Percentiles rank a stretch among this genome's conserved stretches.
Evolutionary conservation across 2,329 filamentous ascomycete species (phyloP).

Genomic region (Coniosporium tulheliwenetii): DNA sequence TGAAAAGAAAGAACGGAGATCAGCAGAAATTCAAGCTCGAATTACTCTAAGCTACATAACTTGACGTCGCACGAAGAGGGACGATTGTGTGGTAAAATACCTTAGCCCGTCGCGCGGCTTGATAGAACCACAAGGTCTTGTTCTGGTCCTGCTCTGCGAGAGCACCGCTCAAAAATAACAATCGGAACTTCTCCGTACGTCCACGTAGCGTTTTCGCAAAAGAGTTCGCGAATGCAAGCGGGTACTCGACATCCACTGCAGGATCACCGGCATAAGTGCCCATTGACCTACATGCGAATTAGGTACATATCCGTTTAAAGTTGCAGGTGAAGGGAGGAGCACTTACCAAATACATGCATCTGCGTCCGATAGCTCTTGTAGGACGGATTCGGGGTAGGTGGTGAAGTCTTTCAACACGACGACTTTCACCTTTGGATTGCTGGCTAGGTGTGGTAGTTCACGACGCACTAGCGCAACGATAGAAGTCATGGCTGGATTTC

Average conservation of each 20-base stretch:
- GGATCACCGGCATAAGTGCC: too few species aligned
- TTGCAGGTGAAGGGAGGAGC: too few species aligned
- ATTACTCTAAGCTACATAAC: too few species aligned
- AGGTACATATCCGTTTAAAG: too few species aligned
- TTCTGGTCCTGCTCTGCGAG: constrained; percentile 23
- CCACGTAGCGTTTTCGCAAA: too few species aligned
- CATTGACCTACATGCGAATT: too few species aligned
- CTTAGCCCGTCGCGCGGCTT: too few species aligned
- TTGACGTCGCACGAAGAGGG: too few species aligned
- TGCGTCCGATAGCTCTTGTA: constrained; percentile 24
- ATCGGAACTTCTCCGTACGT: constrained; percentile 17
- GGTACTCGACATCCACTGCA: constrained; percentile 7
- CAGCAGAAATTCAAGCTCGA: too few species aligned
- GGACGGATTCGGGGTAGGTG: constrained; percentile 29
- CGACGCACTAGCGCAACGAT: constrained; percentile 36
- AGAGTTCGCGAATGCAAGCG: too few species aligned
- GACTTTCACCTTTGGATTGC: constrained; percentile 33
- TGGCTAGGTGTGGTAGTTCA: constrained; percentile 25
- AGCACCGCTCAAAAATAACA: constrained; percentile 24
- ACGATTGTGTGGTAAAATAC: too few species aligned
- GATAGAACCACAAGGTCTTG: constrained; percentile 19
- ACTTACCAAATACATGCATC: constrained; percentile 30
- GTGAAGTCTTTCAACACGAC: constrained; percentile 38
- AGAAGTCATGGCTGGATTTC: constrained; percentile 33
- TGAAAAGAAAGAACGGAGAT: too few species aligned